Percentiles rank a stretch among this genome's conserved stretches.
These are phyloP conservation scores for Colletotrichum sublineola DNA, from an alignment of 2,329 filamentous ascomycete genomes.

Conservation along the genomic window DNA sequence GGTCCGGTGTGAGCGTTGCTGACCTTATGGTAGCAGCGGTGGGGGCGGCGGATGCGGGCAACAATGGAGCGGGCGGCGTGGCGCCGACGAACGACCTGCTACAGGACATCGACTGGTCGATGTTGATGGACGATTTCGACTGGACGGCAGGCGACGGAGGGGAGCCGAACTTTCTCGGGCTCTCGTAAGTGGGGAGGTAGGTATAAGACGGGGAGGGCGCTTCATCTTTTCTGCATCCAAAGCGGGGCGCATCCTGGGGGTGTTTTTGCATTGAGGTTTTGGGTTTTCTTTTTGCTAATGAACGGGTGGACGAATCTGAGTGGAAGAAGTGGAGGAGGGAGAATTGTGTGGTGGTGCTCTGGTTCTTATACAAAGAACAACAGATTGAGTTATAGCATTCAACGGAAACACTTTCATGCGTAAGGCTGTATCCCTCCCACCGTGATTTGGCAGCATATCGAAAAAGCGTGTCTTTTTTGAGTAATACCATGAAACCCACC, in stretches of 20 bases:
- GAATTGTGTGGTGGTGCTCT: no score
- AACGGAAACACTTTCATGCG: not conserved
- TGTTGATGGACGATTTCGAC: slow-evolving; percentile 65
- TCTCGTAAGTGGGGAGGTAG: slow-evolving; percentile 28
- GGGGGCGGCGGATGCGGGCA: slow-evolving; percentile 23
- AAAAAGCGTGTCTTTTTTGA: not conserved
- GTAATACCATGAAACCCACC: no score
- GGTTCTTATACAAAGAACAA: not conserved
- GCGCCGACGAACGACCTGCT: slow-evolving; percentile 50
- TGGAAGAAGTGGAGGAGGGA: not conserved
- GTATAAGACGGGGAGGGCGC: not conserved
- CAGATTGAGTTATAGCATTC: not conserved
- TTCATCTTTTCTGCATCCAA: not conserved
- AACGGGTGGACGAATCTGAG: not conserved
- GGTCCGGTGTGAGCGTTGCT: slow-evolving; percentile 32
- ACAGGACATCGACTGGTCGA: slow-evolving; percentile 63
- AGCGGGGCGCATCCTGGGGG: not conserved
- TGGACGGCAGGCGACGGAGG: slow-evolving; percentile 50
- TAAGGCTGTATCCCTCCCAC: not conserved
- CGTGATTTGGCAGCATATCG: not conserved
- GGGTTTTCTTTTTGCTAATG: not conserved
- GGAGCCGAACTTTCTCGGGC: slow-evolving; percentile 38
- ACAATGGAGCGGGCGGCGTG: not conserved
- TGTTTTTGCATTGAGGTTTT: not conserved
- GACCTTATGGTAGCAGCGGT: slow-evolving; percentile 36